phyloP scores from a whole-genome alignment of 352 stramenopile species.

The Blastocystis sp. region DNA sequence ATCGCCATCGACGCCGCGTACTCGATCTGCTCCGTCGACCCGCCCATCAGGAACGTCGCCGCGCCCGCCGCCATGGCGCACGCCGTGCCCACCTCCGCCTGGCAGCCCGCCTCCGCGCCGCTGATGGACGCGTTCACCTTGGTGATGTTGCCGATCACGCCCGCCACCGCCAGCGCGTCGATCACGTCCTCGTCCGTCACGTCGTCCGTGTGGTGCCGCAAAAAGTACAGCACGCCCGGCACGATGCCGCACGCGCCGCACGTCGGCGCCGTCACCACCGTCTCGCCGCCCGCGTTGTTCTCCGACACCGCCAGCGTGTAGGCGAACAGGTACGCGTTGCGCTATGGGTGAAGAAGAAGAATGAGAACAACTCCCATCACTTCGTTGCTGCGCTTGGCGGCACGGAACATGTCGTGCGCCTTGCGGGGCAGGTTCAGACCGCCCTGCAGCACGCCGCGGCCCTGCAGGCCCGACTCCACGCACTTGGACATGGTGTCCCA shows the following conservation, averaged over 20 bases:
- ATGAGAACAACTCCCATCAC: background rate
- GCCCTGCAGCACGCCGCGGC: conserved; percentile 63
- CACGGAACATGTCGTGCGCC: conserved; percentile 68
- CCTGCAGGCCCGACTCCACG: conserved; percentile 70
- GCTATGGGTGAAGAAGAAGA: background rate
- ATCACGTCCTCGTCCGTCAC: conserved; percentile 69
- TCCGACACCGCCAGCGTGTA: conserved; percentile 71
- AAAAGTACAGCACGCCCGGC: conserved; percentile 70
- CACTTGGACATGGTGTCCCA: conserved; percentile 71
- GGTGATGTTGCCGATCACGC: conserved; percentile 70
- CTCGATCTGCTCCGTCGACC: conserved; percentile 70
- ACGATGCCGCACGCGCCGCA: conserved; percentile 71
- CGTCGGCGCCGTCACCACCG: conserved; percentile 70
- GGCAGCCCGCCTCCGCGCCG: conserved; percentile 71
- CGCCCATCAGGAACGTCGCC: conserved; percentile 69
- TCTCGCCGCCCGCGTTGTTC: conserved; percentile 71
- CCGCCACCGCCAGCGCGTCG: conserved; percentile 69
- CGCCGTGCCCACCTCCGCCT: conserved; percentile 71
- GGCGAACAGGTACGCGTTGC: conserved; percentile 70
- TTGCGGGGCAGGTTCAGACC: conserved; percentile 70
- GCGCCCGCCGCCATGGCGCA: conserved; percentile 71
- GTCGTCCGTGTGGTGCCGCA: conserved; percentile 64
- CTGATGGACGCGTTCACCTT: conserved; percentile 72
- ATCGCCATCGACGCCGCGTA: conserved; percentile 72
- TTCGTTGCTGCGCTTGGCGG: conserved; percentile 64